Evolutionary conservation across 441 rosid genomes (phyloP), one percentile per base, ranked within the genome.

Genomic region (Viola pubescens): DNA sequence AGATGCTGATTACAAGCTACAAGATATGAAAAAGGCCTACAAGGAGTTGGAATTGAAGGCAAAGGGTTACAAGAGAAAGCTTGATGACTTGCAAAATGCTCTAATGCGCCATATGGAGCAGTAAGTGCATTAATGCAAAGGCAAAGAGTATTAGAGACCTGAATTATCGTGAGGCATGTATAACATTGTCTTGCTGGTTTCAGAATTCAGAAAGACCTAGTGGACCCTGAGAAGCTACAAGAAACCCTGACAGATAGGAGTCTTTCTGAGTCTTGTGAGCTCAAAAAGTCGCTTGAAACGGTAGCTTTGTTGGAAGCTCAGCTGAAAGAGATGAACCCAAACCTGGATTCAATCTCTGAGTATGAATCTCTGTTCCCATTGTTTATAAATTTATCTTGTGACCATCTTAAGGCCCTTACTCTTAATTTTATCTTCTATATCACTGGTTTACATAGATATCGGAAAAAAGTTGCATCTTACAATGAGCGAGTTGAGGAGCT

Each of bases 291-390:
- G 61, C 88, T 89, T 54, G 97, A 89, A 81, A 86, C 71, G 82
- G 82, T 80, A 54, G 73, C 83, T 40, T 64, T 90, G 75, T 68
- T 94, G 65, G 97, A 94, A 72, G 91, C 94, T 62, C 96, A 94
- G 59, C 71, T 94, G 65, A 94, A 86, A 76, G 95, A 94, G 75
- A 69, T 94, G 88, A 88, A 82, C 70, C 98, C 98, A 56, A 94
- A 94, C 76, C 96, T 94, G 50, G 97, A 94, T 75, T 94, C 97
- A 61, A 88, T 94, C 6, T 69, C 98, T 41, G 96, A 90, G 98
- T 94, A 85, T 67, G 83, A 56, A 39, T 63, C 45, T 71, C 51
- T 59, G n/a, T 50, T 4, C 45, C 65, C 4, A 3, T 13, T 9
- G 2, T 39, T 3, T 34, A 51, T n/a, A 3, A 8, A 45, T 54